Base-by-base conservation (phyloP, 441 rosid species). In the Bocquillonia castaneifolia region DNA sequence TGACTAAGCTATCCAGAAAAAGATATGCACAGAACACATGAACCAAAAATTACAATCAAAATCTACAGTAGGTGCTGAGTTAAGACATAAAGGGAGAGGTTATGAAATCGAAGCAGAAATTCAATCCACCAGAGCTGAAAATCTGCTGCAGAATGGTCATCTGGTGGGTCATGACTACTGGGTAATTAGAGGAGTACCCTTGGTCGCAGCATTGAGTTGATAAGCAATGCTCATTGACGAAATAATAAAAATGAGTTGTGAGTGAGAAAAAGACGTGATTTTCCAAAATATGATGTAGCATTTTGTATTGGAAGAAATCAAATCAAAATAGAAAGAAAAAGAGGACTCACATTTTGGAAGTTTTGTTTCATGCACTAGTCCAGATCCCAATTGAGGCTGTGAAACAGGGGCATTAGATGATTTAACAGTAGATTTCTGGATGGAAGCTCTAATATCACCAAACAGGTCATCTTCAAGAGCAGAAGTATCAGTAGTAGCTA, bases 381-480 rank as follows among this genome's bases (percentile, higher is more conserved):
- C 74, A 37, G 76, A 66, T 63, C 70, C 83, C 64, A 55, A 61
- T 68, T 76, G 66, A 51, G 71, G 45, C 42, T 65, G 75, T 64
- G 87, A 78, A 71, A 71, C 77, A 55, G 64, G 63, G 22, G 53
- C 51, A 48, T 26, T 66, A 61, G 86, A 72, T 51, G 73, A 62
- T 81, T 74, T 70, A 54, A n/a, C n/a, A n/a, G 76, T 79, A 60
- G 88, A 87, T 75, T 81, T 90, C 81, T 87, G 88, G 67, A 83
- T 91, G 52, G 96, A 86, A 60, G 90, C 97, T 80, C 92, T 82
- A 65, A 87, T 78, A 76, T 94, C 98, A 59, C 83, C 84, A 62
- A 90, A 92, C 68, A 87, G 77, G 55, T 78, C 96, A 57, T 58
- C 80, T 66, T 80, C 92, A 17, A 72, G 82, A 75, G 84, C 71